Evolutionary conservation across 1,139 yeast genomes (phyloP), one percentile per base, ranked within the genome.

Genomic region (Kodamaea arcana): DNA sequence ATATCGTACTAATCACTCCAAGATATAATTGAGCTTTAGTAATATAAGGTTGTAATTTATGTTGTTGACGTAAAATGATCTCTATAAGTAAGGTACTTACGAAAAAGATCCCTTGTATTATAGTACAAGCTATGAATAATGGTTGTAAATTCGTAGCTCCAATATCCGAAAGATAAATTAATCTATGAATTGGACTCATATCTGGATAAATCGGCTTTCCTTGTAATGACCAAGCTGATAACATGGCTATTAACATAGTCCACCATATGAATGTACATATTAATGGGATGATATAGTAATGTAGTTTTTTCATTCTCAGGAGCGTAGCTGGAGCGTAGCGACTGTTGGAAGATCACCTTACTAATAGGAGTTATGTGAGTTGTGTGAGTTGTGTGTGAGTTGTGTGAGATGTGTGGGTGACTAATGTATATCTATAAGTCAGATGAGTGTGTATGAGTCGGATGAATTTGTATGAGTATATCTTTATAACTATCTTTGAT

Each of bases 181-280:
- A 83, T 35, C 60, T 57, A 42, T 74, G 78, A 10, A 58, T 41
- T 12, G 22, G 9, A 2, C 59, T 54, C 8, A 42, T 50, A 54
- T 79, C 82, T 34, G 65, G 49, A 51, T 85, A 83, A 9, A 73
- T 65, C 1, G 95, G 95, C 36, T 73, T 72, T 4, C 96, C 97
- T 56, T 85, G 88, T 4, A 69, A 74, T 3, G 83, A 75, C 97
- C 97, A 78, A 66, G 47, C 42, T 2, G 69, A 56, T 42, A 84
- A 58, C 72, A 84, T 62, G 11, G 90, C 83, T 8, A 80, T 76
- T 12, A 84, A 72, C 90, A 83, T 82, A 4, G 83, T 92, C 72
- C 80, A 78, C 92, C 92, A 83, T 10, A 74, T 73, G 5, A 73
- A 53, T 31, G 71, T 60, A 1, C 83, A 72, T 3, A 73, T 47